These are phyloP conservation scores for Pterulicium gracile DNA, from an alignment of 1,284 basidiomycete genomes.

Conservation along the genomic window DNA sequence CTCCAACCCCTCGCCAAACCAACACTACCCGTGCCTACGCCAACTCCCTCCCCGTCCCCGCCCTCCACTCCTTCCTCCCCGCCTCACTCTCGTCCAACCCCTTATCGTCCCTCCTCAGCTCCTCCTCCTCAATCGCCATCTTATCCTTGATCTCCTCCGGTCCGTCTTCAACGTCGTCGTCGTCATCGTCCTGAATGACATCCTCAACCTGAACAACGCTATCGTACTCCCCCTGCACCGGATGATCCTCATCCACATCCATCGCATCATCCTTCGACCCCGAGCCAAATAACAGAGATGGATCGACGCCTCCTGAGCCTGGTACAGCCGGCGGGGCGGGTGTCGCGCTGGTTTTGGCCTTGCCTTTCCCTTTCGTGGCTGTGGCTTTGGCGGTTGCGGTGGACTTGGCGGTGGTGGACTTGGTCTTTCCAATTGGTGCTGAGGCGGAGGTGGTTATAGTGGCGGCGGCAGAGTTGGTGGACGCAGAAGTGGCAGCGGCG, in stretches of 20 bases:
- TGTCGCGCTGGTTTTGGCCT: constrained; percentile 21
- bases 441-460: constrained; percentile 8
- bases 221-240: constrained; percentile 16
- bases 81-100: constrained; percentile 16
- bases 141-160: constrained; percentile 18
- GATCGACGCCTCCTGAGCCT: constrained; percentile 8
- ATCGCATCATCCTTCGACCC: constrained; percentile 9
- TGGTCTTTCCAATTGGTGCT: constrained; percentile 14
- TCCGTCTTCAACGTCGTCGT: constrained; percentile 19
- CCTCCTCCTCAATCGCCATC: constrained; percentile 25
- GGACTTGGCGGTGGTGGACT: constrained; percentile 17
- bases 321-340: constrained; percentile 12
- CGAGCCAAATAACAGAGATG: constrained; percentile 4
- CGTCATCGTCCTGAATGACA: constrained; percentile 19
- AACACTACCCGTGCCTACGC: too few relatives aligned
- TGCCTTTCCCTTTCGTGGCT: constrained; percentile 21
- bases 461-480: constrained; percentile 11
- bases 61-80: too few relatives aligned
- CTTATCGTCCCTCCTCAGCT: constrained; percentile 18
- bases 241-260: constrained; percentile 4
- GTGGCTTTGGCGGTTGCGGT: constrained; percentile 14
- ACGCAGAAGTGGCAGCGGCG: constrained; percentile 7
- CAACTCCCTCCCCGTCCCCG: too few relatives aligned
- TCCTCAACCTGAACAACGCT: constrained; percentile 20
- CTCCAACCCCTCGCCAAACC: too few relatives aligned